Percentiles rank a stretch among this genome's conserved stretches.
Conservation (phyloP, 2,329 filamentous ascomycete species). For the Aureobasidium zeae region DNA sequence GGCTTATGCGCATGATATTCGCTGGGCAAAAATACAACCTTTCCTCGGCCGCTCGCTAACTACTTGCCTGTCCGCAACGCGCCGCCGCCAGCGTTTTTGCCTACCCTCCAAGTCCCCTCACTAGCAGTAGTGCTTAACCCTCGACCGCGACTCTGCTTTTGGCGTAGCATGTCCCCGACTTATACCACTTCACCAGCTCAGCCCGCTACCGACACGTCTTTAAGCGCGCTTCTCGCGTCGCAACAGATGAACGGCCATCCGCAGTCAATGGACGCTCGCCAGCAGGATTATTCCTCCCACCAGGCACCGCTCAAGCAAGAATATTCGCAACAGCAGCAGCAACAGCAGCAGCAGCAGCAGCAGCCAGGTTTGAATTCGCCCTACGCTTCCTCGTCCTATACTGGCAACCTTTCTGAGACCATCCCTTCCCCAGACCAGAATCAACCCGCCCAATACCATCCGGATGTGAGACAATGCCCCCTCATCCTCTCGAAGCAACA, state of each 20-base stretch:
- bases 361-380: constrained; percentile 48
- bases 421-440: constrained; percentile 71
- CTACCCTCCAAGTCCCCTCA: constrained; percentile 16
- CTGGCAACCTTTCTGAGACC: constrained; percentile 68
- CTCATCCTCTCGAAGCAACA: constrained; percentile 57
- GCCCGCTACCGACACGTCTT: constrained; percentile 30
- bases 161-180: constrained; percentile 41
- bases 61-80: constrained; percentile 24
- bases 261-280: constrained; percentile 47
- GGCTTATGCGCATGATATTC: constrained; percentile 40
- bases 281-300: constrained; percentile 42
- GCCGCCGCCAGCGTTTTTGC: constrained; percentile 27
- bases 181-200: constrained; percentile 33
- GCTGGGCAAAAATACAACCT: constrained; percentile 31
- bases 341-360: constrained; percentile 35
- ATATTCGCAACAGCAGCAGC: constrained; percentile 29
- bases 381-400: constrained; percentile 41
- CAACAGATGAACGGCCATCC: constrained; percentile 30
- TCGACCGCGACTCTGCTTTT: constrained; percentile 19
- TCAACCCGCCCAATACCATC: constrained; percentile 84
- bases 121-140: constrained; percentile 24
- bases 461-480: constrained; percentile 46
- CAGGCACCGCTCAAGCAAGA: constrained; percentile 24
- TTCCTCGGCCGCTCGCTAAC: constrained; percentile 26
- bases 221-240: constrained; percentile 33